These are phyloP conservation scores for Globisporangium nodosum DNA, from an alignment of 352 stramenopile species.

Conservation along the genomic window DNA sequence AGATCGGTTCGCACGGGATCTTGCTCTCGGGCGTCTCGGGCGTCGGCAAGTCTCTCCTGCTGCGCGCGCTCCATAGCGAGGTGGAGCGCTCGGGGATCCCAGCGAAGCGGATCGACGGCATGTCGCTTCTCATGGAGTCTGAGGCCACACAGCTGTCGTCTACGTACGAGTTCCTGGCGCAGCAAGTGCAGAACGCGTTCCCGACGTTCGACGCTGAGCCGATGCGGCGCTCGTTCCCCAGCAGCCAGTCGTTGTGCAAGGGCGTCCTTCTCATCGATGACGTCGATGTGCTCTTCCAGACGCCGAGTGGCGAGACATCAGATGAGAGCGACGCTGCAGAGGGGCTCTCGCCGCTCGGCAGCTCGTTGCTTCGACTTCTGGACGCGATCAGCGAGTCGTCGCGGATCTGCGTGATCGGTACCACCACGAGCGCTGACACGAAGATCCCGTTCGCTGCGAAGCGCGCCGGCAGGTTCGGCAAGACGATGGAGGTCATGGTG, in stretches of 20 bases:
- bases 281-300: slow-evolving; percentile 58
- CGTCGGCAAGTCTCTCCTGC: slow-evolving; percentile 56
- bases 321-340: slow-evolving; percentile 21
- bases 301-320: slow-evolving; percentile 24
- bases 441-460: slow-evolving; percentile 41
- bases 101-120: slow-evolving; percentile 27
- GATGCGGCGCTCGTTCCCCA: too few species aligned
- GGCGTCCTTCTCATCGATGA: slow-evolving; percentile 70
- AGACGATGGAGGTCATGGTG: slow-evolving; percentile 54
- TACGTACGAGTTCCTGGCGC: slow-evolving; percentile 49
- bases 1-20: slow-evolving; percentile 40
- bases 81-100: slow-evolving; percentile 13
- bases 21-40: slow-evolving; percentile 59
- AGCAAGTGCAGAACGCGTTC: slow-evolving; percentile 33
- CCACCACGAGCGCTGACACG: slow-evolving; percentile 23
- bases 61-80: slow-evolving; percentile 25
- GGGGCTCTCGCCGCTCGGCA: slow-evolving; percentile 44
- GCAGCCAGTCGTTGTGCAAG: background rate
- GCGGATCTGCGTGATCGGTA: slow-evolving; percentile 47
- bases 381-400: slow-evolving; percentile 29
- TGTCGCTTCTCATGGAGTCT: slow-evolving; percentile 52
- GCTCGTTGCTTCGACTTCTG: slow-evolving; percentile 53
- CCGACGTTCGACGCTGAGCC: slow-evolving; percentile 9
- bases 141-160: slow-evolving; percentile 39
- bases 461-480: slow-evolving; percentile 48